These are phyloP conservation scores for Malus fusca DNA, from an alignment of 306 rosid genomes.

Conservation along the genomic window DNA sequence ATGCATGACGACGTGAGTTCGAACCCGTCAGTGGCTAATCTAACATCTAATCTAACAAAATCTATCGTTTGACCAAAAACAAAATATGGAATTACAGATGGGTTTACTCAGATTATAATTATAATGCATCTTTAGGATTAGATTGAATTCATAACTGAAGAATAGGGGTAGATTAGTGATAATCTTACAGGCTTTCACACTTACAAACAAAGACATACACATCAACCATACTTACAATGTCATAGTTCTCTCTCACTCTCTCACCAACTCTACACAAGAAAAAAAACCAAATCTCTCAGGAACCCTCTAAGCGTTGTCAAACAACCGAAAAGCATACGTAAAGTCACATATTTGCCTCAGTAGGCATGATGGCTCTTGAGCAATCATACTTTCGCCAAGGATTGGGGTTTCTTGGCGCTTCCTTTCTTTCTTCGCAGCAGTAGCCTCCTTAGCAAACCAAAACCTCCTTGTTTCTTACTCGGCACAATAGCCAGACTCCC, in stretches of 20 bases:
- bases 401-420: slow-evolving; percentile 26
- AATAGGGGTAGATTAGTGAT: too few species aligned
- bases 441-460: slow-evolving; percentile 56
- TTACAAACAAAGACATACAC: slow-evolving; percentile 20
- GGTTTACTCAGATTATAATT: too few species aligned
- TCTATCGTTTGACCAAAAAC: too few species aligned
- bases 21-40: too few species aligned
- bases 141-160: too few species aligned
- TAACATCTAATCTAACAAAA: too few species aligned
- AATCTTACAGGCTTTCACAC: not conserved
- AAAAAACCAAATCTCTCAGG: not conserved
- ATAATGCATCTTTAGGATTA: too few species aligned
- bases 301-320: slow-evolving; percentile 13
- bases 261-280: not conserved
- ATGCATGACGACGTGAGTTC: too few species aligned
- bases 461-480: slow-evolving; percentile 40
- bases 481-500: slow-evolving; percentile 41
- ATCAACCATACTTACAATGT: slow-evolving; percentile 20
- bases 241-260: slow-evolving; percentile 11
- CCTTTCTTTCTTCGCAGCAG: slow-evolving; percentile 48
- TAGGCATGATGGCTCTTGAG: not conserved
- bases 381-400: slow-evolving; percentile 26
- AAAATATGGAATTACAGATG: too few species aligned
- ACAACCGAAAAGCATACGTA: slow-evolving; percentile 2
- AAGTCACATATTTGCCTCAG: not conserved